A percentile compares a stretch with the other conserved stretches of the same genome.
Evolutionary conservation across 73 alveolate species (phyloP).

Genomic region (Diophrys sp.): DNA sequence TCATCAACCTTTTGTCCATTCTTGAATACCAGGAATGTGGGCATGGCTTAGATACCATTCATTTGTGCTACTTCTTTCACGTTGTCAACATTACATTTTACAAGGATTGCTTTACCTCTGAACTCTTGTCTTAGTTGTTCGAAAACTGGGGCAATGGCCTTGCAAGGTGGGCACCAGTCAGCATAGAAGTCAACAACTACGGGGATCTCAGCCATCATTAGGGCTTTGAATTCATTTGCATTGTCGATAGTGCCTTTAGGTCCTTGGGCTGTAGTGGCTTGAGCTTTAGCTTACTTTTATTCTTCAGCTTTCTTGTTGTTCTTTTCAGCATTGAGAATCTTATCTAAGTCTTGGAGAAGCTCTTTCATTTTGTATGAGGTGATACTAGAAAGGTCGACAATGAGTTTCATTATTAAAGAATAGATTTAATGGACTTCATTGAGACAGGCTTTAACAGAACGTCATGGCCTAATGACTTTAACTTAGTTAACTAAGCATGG

Average conservation of each 20-base stretch:
- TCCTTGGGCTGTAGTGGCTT: background rate
- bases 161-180: constrained; percentile 63
- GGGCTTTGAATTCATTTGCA: constrained; percentile 10
- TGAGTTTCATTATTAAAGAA: no score
- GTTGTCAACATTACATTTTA: background rate
- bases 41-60: background rate
- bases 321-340: background rate
- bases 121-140: constrained; percentile 9
- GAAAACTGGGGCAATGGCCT: constrained; percentile 43
- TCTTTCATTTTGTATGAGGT: background rate
- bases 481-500: no score
- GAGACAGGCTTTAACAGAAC: no score
- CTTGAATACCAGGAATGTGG: background rate
- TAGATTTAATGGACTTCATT: no score
- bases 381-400: no score
- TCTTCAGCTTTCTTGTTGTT: background rate
- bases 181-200: constrained; percentile 59
- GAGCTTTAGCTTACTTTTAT: background rate
- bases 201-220: constrained; percentile 39
- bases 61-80: background rate
- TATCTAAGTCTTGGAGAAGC: background rate
- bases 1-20: background rate
- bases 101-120: background rate
- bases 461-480: no score
- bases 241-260: background rate